Conservation (phyloP, 169 alveolate genomes). For the Plasmodium gonderi region DNA sequence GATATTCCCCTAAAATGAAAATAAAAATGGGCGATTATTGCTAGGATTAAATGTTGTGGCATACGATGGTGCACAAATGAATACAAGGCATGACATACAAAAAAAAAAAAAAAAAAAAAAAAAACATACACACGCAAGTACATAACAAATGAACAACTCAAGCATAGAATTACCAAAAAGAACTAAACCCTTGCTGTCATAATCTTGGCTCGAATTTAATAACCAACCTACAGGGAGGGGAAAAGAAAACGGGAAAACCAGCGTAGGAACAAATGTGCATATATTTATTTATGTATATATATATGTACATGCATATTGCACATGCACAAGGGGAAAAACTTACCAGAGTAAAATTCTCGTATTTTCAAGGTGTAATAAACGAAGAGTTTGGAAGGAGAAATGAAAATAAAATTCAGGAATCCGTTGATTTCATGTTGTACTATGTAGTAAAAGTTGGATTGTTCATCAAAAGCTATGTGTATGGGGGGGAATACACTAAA, state of each 20-base stretch:
- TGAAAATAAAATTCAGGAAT: slow-evolving; percentile 45
- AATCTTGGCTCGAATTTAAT: slow-evolving; percentile 26
- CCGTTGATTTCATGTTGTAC: slow-evolving; percentile 65
- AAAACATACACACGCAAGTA: neutral
- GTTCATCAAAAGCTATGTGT: slow-evolving; percentile 52
- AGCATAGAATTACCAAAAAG: slow-evolving; percentile 51
- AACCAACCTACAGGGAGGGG: slow-evolving; percentile 63
- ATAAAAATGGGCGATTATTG: neutral
- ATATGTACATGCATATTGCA: neutral
- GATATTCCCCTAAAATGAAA: slow-evolving; percentile 60
- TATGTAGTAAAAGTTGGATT: slow-evolving; percentile 55
- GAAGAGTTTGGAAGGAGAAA: slow-evolving; percentile 24
- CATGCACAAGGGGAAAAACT: too few species aligned
- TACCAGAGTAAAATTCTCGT: slow-evolving; percentile 65
- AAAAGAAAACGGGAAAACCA: neutral
- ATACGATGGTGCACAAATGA: neutral
- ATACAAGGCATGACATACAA: neutral
- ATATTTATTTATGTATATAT: neutral
- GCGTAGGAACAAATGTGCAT: neutral
- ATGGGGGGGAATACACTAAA: slow-evolving; percentile 56
- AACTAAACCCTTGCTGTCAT: slow-evolving; percentile 64
- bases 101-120: neutral
- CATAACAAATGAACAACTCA: neutral
- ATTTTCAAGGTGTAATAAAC: slow-evolving; percentile 65
- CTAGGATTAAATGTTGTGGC: neutral